Evolutionary conservation across 2,329 filamentous ascomycete genomes (phyloP), one percentile per base, ranked within the genome.

Genomic region (Pezicula neosporulosa): DNA sequence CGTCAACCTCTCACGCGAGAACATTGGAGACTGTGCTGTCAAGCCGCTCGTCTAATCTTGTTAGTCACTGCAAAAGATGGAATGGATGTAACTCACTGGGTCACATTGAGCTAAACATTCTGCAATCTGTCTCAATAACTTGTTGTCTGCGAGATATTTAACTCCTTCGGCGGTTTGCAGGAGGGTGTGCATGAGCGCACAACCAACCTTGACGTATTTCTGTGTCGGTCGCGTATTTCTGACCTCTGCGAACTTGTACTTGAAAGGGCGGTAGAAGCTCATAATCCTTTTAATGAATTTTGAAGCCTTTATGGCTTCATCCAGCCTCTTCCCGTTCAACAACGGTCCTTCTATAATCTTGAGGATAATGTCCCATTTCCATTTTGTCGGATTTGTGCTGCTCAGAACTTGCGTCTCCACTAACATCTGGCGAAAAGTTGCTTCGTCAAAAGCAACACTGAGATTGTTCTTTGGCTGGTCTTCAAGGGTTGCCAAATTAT

Each of bases 51-150:
- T 85, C 77, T 86, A 52, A 51, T 46, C 35, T 53, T 52, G 51
- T 65, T 49, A 66, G 56, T 44, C 18, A 38, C 27, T n/a, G 16
- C 18, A 10, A 18, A 35, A 30, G 8, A 39, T 36, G 21, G 5
- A 18, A 37, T 5, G 30, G 9, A 7, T 12, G 37, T 6, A 30
- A 63, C 76, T 72, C 75, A 92, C 89, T 49, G 90, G 88, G 68
- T 97, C 94, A 57, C 96, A 90, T 66, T 99, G 94, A 47, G 94
- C 93, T 37, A 99, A 76, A 63, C 94, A 99, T 70, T 99, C 94
- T 21, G 92, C 93, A 60, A 99, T 86, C 70, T 99, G 95, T 51
- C 93, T 82, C 36, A 99, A 76, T 48, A 97, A 77, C 69, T 99
- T 99, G 73, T 93, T 96, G 64, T 97, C 92, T 30, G 86, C 83